Base-by-base conservation (phyloP, 352 stramenopile species). In the Paralagenidium karlingii region DNA sequence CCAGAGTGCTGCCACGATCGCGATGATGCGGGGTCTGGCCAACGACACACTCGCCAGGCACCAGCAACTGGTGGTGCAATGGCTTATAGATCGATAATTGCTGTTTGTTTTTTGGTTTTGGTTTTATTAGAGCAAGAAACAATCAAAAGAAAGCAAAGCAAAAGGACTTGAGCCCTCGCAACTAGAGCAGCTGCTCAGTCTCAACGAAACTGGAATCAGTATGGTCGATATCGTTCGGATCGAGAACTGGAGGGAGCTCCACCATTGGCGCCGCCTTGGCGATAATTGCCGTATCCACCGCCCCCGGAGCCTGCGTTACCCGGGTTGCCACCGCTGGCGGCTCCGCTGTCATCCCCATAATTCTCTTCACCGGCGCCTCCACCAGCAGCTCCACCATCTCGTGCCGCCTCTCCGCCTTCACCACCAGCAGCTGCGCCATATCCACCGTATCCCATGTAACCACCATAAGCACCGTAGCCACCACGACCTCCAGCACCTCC, bases 161-260 rank as follows among this genome's bases (percentile, higher is more conserved):
- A n/a, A n/a, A n/a, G n/a, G n/a, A n/a, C n/a, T n/a, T n/a, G n/a
- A n/a, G n/a, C n/a, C n/a, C n/a, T n/a, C n/a, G n/a, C n/a, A n/a
- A n/a, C n/a, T n/a, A n/a, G n/a, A n/a, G n/a, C n/a, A n/a, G n/a
- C n/a, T n/a, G n/a, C n/a, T n/a, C n/a, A n/a, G n/a, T n/a, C n/a
- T n/a, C n/a, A n/a, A n/a, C n/a, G n/a, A n/a, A n/a, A n/a, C n/a
- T n/a, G n/a, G 30, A 36, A 20, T 80, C 68, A 89, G 57, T 89
- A 89, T 36, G 76, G 76, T 47, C 76, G 76, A 60, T 89, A 89
- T 64, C 76, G 64, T 19, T 89, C 76, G 53, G 76, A 83, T 42
- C 73, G 63, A 22, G 67, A 67, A 30, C 66, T 63, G 24, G 66
- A 73, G 26, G 60, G 77, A 53, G 67, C 67, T 30, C 47, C 57